Percentiles rank a stretch among this genome's conserved stretches.
phyloP scores from a whole-genome alignment of 2,329 filamentous ascomycete species.

The Fusarium hostae region DNA sequence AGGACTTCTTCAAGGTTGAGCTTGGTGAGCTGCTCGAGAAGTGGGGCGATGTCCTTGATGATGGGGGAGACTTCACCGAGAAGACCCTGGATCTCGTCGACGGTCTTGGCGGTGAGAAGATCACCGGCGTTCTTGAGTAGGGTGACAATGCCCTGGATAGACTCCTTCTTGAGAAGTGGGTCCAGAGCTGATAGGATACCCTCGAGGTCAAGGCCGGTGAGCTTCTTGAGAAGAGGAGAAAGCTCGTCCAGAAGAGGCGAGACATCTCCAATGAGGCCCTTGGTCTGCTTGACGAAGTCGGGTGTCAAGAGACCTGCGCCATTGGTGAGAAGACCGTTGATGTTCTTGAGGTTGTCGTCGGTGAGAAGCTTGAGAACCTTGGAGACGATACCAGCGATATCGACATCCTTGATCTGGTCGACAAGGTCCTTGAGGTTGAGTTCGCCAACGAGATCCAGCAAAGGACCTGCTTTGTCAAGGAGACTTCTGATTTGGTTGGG shows the following conservation, averaged over 20 bases:
- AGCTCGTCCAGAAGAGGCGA: conserved; percentile 48
- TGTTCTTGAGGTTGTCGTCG: conserved; percentile 47
- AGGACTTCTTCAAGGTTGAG: conserved; percentile 50
- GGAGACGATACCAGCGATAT: conserved; percentile 47
- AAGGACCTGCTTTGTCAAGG: conserved; percentile 44
- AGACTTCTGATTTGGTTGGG: conserved; percentile 46
- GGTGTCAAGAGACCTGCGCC: conserved; percentile 52
- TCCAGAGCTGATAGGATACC: conserved; percentile 46
- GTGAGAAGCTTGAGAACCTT: conserved; percentile 47
- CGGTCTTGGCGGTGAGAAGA: conserved; percentile 37
- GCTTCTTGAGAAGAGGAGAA: conserved; percentile 47
- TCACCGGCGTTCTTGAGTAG: conserved; percentile 41
- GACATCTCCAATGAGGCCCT: conserved; percentile 43
- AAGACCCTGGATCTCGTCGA: conserved; percentile 47
- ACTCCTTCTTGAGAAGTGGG: conserved; percentile 45
- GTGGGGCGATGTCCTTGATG: conserved; percentile 37
- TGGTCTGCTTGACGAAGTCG: conserved; percentile 35
- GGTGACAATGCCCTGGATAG: conserved; percentile 41
- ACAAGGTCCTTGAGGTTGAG: conserved; percentile 51
- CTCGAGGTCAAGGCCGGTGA: conserved; percentile 48
- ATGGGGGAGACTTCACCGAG: conserved; percentile 49
- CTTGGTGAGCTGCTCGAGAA: conserved; percentile 44
- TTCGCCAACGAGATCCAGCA: conserved; percentile 46
- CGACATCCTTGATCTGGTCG: conserved; percentile 46
- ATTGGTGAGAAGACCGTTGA: conserved; percentile 51